Conservation (phyloP, 495 filamentous ascomycete species). For the Neurospora sp. region DNA sequence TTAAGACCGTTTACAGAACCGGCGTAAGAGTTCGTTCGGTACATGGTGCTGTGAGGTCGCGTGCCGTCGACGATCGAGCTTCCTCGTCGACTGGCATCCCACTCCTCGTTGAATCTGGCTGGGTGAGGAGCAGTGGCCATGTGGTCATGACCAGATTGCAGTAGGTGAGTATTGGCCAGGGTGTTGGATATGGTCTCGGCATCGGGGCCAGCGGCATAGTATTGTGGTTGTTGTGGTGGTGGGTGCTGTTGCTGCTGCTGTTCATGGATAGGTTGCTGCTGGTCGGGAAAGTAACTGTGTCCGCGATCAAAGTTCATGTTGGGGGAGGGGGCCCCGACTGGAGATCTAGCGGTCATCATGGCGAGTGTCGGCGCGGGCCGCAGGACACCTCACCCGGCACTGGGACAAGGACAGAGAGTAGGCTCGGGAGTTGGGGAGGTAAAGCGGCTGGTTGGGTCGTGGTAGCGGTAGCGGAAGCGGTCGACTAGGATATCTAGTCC, state of each 20-base stretch:
- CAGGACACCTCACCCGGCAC: background rate
- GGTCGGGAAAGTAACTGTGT: conserved; percentile 14
- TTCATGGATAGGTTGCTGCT: conserved; percentile 9
- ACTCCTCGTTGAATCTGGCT: conserved; percentile 58
- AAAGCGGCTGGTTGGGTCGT: background rate
- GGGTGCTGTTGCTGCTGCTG: conserved; percentile 3
- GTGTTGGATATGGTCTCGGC: conserved; percentile 34
- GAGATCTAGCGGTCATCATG: background rate
- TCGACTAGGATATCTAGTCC: background rate
- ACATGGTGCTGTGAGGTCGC: conserved; percentile 29
- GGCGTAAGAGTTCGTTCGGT: conserved; percentile 34
- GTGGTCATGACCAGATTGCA: conserved; percentile 21
- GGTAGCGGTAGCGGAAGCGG: background rate
- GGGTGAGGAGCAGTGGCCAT: conserved; percentile 13
- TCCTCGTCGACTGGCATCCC: conserved; percentile 58
- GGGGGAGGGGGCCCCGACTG: conserved; percentile 3
- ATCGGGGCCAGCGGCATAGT: conserved; percentile 17
- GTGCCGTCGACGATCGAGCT: conserved; percentile 46
- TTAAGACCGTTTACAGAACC: conserved; percentile 28
- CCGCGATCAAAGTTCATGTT: conserved; percentile 9
- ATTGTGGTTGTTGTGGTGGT: conserved; percentile 1
- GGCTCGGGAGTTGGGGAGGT: background rate
- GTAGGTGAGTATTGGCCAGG: conserved; percentile 28
- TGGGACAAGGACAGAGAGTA: background rate
- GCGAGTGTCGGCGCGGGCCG: background rate